Evolutionary conservation across 106 monocot species (phyloP), one percentile per base, ranked within the genome.

Genomic region (Gastrodia elata): DNA sequence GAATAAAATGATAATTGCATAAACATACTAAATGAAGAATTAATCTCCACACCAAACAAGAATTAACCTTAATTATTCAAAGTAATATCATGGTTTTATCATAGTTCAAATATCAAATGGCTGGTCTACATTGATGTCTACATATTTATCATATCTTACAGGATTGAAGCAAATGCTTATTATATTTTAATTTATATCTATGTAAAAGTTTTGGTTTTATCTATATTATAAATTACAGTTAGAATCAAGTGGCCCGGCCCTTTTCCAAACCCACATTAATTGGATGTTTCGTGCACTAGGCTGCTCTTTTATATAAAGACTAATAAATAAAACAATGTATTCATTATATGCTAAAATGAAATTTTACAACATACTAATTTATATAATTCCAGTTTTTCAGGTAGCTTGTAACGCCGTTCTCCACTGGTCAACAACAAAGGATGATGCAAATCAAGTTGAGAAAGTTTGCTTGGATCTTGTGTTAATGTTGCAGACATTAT

Each of bases 381-480:
- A 68, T 80, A 85, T 14, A 85, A 87, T 68, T 84, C 78, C 25
- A 95, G 80, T 40, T 83, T 83, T 70, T 89, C 85, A 46, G 95
- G 92, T 39, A 95, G 58, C 65, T 82, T 87, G 70, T 95, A 95
- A 11, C 95, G 89, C 64, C 70, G 82, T 43, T 71, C 43, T 55
- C 92, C 95, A 81, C 89, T 83, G 32, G 84, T 84, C 78, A 95
- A 78, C 73, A 91, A 84, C 38, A 95, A 75, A 71, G 95, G 87
- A 33, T 95, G 95, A 68, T 91, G 87, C 73, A 95, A 84, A 56
- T 85, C 81, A 73, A 95, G 87, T 84, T 95, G 91, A 57, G 85
- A 87, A 39, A 95, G 83, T 73, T 95, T 95, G 87, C 87, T 92
- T 52, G 95, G 95, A 87, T 95, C 95, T 78, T 89, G 91, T 85